Conservation (phyloP, 164 flowering plant species). For the Cinnamomum micranthum region DNA sequence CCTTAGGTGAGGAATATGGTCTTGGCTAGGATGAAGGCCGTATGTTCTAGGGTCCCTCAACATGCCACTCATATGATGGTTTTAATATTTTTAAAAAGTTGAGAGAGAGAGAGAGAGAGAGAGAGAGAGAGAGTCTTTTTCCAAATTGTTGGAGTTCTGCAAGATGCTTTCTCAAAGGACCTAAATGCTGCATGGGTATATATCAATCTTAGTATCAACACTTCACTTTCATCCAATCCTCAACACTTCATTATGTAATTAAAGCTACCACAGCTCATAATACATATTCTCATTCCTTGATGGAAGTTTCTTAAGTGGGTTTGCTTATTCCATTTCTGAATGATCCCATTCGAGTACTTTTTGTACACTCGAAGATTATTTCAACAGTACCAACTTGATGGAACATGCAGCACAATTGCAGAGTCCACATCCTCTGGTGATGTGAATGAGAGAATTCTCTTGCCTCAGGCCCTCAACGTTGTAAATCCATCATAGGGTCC, state of each 20-base stretch:
- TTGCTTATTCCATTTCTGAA: not conserved
- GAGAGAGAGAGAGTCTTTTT: not conserved
- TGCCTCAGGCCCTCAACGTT: too few relatives aligned
- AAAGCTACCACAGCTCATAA: not conserved
- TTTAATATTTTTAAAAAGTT: not conserved
- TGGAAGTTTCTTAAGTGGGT: not conserved
- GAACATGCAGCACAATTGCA: too few relatives aligned
- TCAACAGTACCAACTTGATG: too few relatives aligned
- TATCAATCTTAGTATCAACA: not conserved
- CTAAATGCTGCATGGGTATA: not conserved
- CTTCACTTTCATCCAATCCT: not conserved
- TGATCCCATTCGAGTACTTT: not conserved
- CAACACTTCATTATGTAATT: too few relatives aligned
- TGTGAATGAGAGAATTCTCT: too few relatives aligned
- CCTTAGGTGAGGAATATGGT: constrained; percentile 7
- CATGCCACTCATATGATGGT: not conserved
- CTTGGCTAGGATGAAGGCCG: not conserved
- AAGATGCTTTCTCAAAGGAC: not conserved
- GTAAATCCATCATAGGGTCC: too few relatives aligned
- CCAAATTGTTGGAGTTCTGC: not conserved
- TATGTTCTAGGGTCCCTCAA: not conserved
- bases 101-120: too few relatives aligned
- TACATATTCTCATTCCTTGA: not conserved
- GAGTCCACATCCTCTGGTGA: too few relatives aligned
- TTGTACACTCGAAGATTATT: too few relatives aligned